phyloP scores from a whole-genome alignment of 306 rosid genomes.

The Astragalus glycyphyllos region DNA sequence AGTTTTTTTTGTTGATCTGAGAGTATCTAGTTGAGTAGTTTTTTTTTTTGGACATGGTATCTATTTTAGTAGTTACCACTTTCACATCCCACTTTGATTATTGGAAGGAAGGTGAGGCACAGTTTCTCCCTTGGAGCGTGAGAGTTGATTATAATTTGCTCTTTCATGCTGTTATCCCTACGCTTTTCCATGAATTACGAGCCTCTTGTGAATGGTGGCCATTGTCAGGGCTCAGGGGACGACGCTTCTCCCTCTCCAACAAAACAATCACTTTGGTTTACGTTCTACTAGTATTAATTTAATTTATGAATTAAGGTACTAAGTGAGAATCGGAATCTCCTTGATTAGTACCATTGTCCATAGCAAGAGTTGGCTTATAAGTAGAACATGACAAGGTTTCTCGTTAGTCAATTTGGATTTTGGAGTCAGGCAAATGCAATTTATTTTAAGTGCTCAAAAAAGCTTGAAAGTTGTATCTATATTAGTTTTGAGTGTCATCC shows the following conservation, averaged over 20 bases:
- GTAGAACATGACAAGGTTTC: too few relatives aligned
- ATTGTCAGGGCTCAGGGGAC: neutral
- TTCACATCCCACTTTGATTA: neutral
- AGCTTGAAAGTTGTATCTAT: too few relatives aligned
- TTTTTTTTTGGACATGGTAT: too few relatives aligned
- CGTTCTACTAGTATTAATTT: too few relatives aligned
- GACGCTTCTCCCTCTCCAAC: neutral
- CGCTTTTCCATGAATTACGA: constrained; percentile 38
- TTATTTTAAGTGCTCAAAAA: too few relatives aligned
- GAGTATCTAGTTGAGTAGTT: too few relatives aligned
- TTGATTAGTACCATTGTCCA: neutral
- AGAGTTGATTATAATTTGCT: constrained; percentile 6
- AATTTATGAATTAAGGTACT: constrained; percentile 4
- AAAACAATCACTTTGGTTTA: neutral
- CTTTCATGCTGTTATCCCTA: constrained; percentile 28
- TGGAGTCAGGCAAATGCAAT: too few relatives aligned
- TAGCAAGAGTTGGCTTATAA: too few relatives aligned
- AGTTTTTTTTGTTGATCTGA: too few relatives aligned
- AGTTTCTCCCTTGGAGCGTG: constrained; percentile 42
- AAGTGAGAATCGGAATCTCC: constrained; percentile 19
- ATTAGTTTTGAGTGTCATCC: too few relatives aligned
- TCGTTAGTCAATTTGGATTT: too few relatives aligned
- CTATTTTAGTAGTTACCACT: too few relatives aligned
- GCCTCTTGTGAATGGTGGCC: constrained; percentile 22
- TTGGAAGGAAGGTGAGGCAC: constrained; percentile 27